Conservation (phyloP, 441 rosid species). For the Geranium incanum region DNA sequence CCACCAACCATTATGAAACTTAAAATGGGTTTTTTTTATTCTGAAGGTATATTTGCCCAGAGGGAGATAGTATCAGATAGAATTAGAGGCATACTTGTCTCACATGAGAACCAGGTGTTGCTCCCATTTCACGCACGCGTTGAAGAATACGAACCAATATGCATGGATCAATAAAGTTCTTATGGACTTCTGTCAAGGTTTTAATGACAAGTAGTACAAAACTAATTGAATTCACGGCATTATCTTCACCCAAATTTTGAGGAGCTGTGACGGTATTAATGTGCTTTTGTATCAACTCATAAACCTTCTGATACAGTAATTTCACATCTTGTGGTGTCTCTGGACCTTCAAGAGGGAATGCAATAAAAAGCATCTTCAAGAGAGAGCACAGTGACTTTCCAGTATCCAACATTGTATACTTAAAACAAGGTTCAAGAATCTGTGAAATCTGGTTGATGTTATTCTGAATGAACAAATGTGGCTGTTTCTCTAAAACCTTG, state of each 20-base stretch:
- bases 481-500: conserved; percentile 95
- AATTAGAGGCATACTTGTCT: conserved; percentile 62
- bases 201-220: conserved; percentile 79
- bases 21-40: background rate
- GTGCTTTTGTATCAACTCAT: conserved; percentile 82
- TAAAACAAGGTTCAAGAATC: conserved; percentile 96
- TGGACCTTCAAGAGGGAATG: conserved; percentile 75
- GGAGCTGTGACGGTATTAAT: conserved; percentile 50
- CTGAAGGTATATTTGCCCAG: background rate
- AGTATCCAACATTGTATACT: conserved; percentile 84
- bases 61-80: background rate
- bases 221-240: conserved; percentile 60
- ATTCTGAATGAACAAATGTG: conserved; percentile 82
- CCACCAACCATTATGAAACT: too few species aligned
- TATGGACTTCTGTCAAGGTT: conserved; percentile 81
- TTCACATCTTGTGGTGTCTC: conserved; percentile 66
- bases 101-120: conserved; percentile 59
- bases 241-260: conserved; percentile 68
- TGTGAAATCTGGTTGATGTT: conserved; percentile 85
- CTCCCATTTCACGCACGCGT: conserved; percentile 87
- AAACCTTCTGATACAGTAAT: conserved; percentile 69
- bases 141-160: conserved; percentile 77
- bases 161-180: conserved; percentile 59
- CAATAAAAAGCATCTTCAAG: conserved; percentile 83
- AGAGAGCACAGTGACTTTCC: conserved; percentile 90